Conservation (phyloP, 352 stramenopile species). For the Globisporangium paddicum region DNA sequence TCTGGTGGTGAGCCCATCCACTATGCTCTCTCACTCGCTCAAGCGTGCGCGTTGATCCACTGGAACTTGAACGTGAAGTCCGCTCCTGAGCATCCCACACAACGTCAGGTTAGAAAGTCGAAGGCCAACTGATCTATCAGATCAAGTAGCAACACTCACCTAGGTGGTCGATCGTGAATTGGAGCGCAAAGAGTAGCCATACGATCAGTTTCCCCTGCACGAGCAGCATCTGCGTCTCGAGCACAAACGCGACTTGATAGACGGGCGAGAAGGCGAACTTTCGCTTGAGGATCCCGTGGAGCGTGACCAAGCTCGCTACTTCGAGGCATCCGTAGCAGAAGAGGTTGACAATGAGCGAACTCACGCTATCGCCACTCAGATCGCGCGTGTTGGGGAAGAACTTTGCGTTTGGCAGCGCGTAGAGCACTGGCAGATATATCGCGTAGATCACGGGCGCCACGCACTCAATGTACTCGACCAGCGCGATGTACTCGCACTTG, state of each 20-base stretch:
- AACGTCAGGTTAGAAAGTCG: background rate
- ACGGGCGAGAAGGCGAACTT: background rate
- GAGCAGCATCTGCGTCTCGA: background rate
- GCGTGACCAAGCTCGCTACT: background rate
- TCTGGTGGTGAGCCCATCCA: no score
- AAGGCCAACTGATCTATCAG: background rate
- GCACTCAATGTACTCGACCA: constrained; percentile 27
- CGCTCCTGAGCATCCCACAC: background rate
- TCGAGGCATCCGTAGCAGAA: background rate
- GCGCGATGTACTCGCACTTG: constrained; percentile 31
- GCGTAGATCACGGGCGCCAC: constrained; percentile 28
- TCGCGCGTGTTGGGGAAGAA: background rate
- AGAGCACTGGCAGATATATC: constrained; percentile 12
- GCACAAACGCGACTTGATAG: background rate
- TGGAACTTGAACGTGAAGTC: background rate
- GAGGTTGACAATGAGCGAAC: background rate
- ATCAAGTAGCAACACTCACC: background rate
- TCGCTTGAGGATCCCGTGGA: background rate
- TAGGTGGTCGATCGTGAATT: background rate
- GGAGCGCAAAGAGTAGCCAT: background rate
- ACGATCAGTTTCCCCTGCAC: background rate
- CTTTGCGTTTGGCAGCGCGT: background rate
- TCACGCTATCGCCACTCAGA: background rate
- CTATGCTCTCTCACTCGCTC: no score
- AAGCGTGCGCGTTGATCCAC: background rate